Evolutionary conservation across 148 eudicot species (phyloP), one percentile per base, ranked within the genome.

Genomic region (Polygonum aviculare): DNA sequence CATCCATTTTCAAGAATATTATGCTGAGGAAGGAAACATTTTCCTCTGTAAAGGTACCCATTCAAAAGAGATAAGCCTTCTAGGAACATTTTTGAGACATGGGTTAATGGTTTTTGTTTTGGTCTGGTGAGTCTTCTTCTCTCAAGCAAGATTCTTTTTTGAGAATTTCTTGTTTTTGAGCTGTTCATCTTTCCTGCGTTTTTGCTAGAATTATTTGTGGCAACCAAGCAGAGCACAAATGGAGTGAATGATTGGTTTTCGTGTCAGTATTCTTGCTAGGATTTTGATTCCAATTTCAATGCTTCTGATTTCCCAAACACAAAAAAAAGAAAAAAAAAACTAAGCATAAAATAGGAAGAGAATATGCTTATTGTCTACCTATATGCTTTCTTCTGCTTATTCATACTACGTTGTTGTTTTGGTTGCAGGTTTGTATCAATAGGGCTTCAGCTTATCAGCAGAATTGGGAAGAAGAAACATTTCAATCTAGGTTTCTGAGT

Each of bases 311-410:
- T 76, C 54, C 45, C 78, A 75, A 75, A 62, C 50, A 76, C 72
- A 39, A 18, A 47, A 51, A 52, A 35, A 22, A 51, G 65, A 51
- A 52, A 16, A 22, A 51, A 52, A 51, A 45, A 18, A 15, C 6
- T 15, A 74, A 62, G 38, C 21, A 16, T 67, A 36, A 10, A 35
- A 14, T 35, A 65, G 67, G 15, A 69, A 79, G 15, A 12, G 73
- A 75, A 81, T 85, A 87, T 88, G 79, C 88, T 75, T 75, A 38
- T 80, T 85, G 87, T 89, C 87, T 85, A 75, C 76, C 81, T 76
- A 69, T 77, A 75, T 82, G 78, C 69, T 62, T 31, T n/a, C 12
- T 21, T 21, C 22, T n/a, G 63, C 63, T 22, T 63, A 63, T 16
- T 31, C 39, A 33, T 63, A 33, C 18, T 12, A 36, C 69, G 62